Evolutionary conservation across 768 basidiomycete species (phyloP), one percentile per base, ranked within the genome.

Genomic region (Pholiota microspora): DNA sequence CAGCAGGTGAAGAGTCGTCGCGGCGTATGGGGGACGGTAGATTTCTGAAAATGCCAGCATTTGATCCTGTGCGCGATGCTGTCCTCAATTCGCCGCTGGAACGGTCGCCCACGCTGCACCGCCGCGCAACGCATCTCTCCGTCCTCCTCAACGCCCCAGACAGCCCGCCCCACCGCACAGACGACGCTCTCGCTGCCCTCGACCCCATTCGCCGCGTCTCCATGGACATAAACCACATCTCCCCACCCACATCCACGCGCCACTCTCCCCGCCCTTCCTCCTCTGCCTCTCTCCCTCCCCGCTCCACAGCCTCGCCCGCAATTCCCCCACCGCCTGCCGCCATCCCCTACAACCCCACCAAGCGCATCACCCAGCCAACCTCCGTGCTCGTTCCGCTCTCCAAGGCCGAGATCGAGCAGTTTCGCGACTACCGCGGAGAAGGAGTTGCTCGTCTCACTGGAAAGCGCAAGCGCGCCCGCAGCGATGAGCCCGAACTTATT

Each of bases 61-160:
- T 91, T 78, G 90, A 92, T 79, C 89, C 90, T 64, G 89, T 92
- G 58, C 82, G 90, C 69, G 90, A 92, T 79, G 90, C 90, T 58
- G 87, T 90, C 64, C 81, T 88, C 63, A 89, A 89, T 71, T 88
- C 87, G 38, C 89, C 89, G 27, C 69, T 83, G 62, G 76, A 78
- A 35, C 54, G 58, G n/a, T 71, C 80, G 56, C 83, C 84, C 8
- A 74, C 77, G 13, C 64, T 81, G 21, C 63, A 73, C 28, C 79
- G 86, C 54, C 78, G 89, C 23, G 86, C 88, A 7, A 92, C 89
- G 25, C 85, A 86, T 71, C 78, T 92, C n/a, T 79, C 89, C 35
- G 82, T 86, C 38, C 78, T 92, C 23, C 83, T 91, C 69, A 90
- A 91, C 72, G 59, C 63, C 51, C 42, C 59, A 59, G 52, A 61